phyloP scores from a whole-genome alignment of 2,329 filamentous ascomycete species.

The Alternaria conjuncta region DNA sequence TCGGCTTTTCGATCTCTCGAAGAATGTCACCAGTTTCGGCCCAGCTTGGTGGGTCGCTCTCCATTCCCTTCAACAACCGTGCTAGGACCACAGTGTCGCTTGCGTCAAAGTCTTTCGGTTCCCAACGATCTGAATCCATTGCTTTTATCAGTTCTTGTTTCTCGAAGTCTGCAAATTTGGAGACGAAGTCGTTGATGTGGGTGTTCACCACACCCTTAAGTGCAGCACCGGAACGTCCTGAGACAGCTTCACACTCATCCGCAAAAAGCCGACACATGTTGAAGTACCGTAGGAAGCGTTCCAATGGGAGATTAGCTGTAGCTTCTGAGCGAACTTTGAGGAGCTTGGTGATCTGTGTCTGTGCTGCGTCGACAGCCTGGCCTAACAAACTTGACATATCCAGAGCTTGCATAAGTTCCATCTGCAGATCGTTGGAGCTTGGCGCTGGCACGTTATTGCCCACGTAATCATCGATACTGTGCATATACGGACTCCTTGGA shows the following conservation, averaged over 20 bases:
- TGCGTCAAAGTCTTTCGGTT: slow-evolving; percentile 75
- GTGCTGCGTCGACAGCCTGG: slow-evolving; percentile 80
- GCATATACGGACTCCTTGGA: slow-evolving; percentile 52
- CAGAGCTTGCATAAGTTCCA: slow-evolving; percentile 77
- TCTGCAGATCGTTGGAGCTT: slow-evolving; percentile 57
- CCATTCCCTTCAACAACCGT: slow-evolving; percentile 72
- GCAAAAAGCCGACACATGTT: slow-evolving; percentile 82
- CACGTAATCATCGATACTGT: slow-evolving; percentile 53
- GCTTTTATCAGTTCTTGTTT: slow-evolving; percentile 76
- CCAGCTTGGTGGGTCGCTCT: slow-evolving; percentile 73
- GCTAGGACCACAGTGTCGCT: slow-evolving; percentile 65
- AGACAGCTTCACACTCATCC: slow-evolving; percentile 85
- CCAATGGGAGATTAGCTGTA: slow-evolving; percentile 69
- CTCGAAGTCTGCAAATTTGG: slow-evolving; percentile 72
- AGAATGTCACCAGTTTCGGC: slow-evolving; percentile 58
- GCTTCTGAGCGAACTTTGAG: slow-evolving; percentile 79
- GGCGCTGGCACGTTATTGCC: slow-evolving; percentile 20
- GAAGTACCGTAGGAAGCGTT: slow-evolving; percentile 80
- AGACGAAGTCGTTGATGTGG: slow-evolving; percentile 82
- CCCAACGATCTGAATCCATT: slow-evolving; percentile 84
- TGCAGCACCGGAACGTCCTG: slow-evolving; percentile 75
- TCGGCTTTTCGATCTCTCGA: slow-evolving; percentile 25
- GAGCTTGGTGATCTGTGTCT: slow-evolving; percentile 75
- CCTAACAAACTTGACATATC: slow-evolving; percentile 80
- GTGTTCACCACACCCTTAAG: slow-evolving; percentile 81